Evolutionary conservation across 768 basidiomycete genomes (phyloP).

Genomic region (Leccinum barrowsii): DNA sequence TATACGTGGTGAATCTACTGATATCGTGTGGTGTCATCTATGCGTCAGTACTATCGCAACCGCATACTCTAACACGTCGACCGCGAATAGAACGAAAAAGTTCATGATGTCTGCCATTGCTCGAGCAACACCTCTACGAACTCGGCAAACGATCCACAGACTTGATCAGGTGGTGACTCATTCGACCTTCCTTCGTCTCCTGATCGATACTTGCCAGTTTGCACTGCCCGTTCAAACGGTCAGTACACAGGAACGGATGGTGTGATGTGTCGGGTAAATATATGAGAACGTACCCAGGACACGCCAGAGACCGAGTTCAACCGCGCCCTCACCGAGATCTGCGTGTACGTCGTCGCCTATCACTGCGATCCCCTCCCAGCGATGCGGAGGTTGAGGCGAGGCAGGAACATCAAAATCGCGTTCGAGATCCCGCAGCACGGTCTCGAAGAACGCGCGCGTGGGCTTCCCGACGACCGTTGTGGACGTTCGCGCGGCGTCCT

Average conservation of each 20-base stretch:
- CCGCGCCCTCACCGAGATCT: slow-evolving; percentile 62
- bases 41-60: too few relatives aligned
- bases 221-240: slow-evolving; percentile 36
- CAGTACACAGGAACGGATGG: not conserved
- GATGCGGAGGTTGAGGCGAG: not conserved
- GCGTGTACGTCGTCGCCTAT: slow-evolving; percentile 66
- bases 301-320: slow-evolving; percentile 57
- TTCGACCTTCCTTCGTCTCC: slow-evolving; percentile 50
- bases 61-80: too few relatives aligned
- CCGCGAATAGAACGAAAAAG: too few relatives aligned
- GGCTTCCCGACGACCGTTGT: slow-evolving; percentile 68
- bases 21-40: too few relatives aligned
- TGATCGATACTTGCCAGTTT: slow-evolving; percentile 65
- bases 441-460: slow-evolving; percentile 52
- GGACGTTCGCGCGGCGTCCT: slow-evolving; percentile 45
- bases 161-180: slow-evolving; percentile 46
- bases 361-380: slow-evolving; percentile 36
- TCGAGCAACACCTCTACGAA: slow-evolving; percentile 48
- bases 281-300: slow-evolving; percentile 49
- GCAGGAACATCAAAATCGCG: slow-evolving; percentile 3
- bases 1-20: too few relatives aligned
- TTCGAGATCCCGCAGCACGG: slow-evolving; percentile 46
- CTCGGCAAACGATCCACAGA: slow-evolving; percentile 48
- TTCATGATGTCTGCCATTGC: not conserved
- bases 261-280: not conserved